Base-by-base conservation (phyloP, 768 basidiomycete species). In the Auricularia cornea region DNA sequence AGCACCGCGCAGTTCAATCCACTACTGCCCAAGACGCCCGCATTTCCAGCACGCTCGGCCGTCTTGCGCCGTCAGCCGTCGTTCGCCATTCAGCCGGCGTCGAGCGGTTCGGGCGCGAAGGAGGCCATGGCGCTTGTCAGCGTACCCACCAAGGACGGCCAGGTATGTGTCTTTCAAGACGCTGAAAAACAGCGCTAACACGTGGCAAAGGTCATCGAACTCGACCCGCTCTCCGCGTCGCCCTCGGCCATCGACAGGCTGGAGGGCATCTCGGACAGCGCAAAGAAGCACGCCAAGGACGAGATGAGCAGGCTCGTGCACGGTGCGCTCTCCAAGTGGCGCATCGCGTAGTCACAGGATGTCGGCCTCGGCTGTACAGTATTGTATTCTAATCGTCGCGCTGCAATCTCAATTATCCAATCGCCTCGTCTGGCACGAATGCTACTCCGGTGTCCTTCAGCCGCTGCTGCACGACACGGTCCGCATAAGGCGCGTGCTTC, bases 61-160 rank as follows among this genome's bases (percentile, higher is more conserved):
- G 44, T 48, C 20, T 20, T 48, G 44, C 44, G 44, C 23, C 44
- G 44, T 20, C 16, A 48, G 20, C 44, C 44, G 44, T 20, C 20
- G 5, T 48, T 48, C 44, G 23, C 23, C 20, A 18, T 48, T 48
- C 20, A 23, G 20, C 11, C 44, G 44, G 44, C 44, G 44, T 6
- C 16, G 44, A 48, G 44, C 23, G 44, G 6, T 5, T 48, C 44
- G 1, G 44, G 44, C 1, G 44, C 16, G 6, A 48, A 23, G 23
- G 44, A 23, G 3, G 44, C 35, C n/a, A 62, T 83, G 3, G 87
- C 87, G 2, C 74, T 89, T 33, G 85, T 92, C 14, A 84, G 88
- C 1, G 86, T 94, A n/a, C 85, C 89, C 3, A 92, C 87, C 0
- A 84, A 81, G 44, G 90, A 93, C 67, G 93, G 93, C 0, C 85